These are phyloP conservation scores for Salix koriyanagi DNA, from an alignment of 345 rosid genomes.

Conservation along the genomic window DNA sequence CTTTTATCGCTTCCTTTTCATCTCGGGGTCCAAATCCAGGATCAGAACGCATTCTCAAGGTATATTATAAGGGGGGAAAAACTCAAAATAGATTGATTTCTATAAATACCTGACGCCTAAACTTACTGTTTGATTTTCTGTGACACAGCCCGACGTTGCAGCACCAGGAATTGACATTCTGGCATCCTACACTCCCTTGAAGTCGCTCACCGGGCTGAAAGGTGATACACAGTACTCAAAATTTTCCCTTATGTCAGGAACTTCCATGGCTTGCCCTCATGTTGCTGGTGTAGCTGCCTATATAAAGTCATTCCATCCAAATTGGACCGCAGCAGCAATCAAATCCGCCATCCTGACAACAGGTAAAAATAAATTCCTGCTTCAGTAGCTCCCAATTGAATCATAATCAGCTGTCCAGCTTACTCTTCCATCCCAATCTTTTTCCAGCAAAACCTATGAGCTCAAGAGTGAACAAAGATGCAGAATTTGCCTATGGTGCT, in stretches of 20 bases:
- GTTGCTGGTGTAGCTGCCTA: constrained; percentile 86
- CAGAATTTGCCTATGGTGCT: constrained; percentile 81
- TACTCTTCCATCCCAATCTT: not conserved
- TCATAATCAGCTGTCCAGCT: not conserved
- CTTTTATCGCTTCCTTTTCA: constrained; percentile 79
- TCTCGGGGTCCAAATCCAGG: constrained; percentile 89
- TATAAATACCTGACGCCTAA: not conserved
- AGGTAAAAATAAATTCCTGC: constrained; percentile 35
- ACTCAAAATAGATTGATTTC: not conserved
- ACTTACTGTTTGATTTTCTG: not conserved
- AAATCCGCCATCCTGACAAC: constrained; percentile 88
- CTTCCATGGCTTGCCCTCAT: constrained; percentile 94
- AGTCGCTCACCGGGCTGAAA: constrained; percentile 65
- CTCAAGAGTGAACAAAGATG: constrained; percentile 43
- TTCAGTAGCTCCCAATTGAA: not conserved
- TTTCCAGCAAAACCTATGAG: constrained; percentile 65
- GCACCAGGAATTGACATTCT: constrained; percentile 84
- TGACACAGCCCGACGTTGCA: constrained; percentile 73
- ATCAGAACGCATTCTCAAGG: constrained; percentile 70
- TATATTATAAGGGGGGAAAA: not conserved
- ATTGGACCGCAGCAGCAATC: constrained; percentile 75
- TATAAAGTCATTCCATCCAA: constrained; percentile 82
- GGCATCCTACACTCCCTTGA: constrained; percentile 77
- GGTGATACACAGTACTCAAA: constrained; percentile 78
- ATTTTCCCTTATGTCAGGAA: constrained; percentile 76